These are phyloP conservation scores for Taphrina deformans DNA, from an alignment of 1,139 yeast species.

Conservation along the genomic window DNA sequence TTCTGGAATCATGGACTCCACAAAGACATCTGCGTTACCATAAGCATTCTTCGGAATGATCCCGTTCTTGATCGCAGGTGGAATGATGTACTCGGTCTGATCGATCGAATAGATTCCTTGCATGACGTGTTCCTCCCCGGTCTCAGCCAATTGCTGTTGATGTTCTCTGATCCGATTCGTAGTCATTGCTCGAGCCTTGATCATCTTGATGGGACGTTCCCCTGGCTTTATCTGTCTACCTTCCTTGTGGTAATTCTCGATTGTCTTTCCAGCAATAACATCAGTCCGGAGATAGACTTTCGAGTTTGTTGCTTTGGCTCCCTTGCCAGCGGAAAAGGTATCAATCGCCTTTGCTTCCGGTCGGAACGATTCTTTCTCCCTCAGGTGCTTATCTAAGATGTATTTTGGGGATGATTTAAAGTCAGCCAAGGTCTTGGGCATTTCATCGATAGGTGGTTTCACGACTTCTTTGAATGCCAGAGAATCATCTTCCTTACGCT, in stretches of 20 bases:
- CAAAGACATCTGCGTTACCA: conserved; percentile 81
- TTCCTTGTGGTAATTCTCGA: conserved; percentile 80
- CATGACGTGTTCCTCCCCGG: conserved; percentile 51
- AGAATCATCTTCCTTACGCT: conserved; percentile 68
- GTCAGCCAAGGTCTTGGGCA: conserved; percentile 80
- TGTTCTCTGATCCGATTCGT: conserved; percentile 43
- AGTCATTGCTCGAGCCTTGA: conserved; percentile 42
- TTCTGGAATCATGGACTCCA: conserved; percentile 74
- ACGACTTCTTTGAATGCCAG: conserved; percentile 60
- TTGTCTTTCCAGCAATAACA: conserved; percentile 64
- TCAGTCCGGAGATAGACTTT: conserved; percentile 65
- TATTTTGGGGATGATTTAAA: conserved; percentile 84
- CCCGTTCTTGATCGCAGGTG: conserved; percentile 68
- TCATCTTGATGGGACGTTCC: conserved; percentile 59
- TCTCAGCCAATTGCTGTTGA: conserved; percentile 52
- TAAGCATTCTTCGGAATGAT: conserved; percentile 69
- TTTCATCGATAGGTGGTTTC: conserved; percentile 60
- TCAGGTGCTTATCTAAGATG: conserved; percentile 65
- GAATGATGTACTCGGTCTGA: conserved; percentile 69
- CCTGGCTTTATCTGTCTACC: conserved; percentile 75
- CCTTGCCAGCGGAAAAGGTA: conserved; percentile 51
- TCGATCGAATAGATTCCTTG: conserved; percentile 66
- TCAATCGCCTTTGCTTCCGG: conserved; percentile 72
- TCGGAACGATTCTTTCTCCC: conserved; percentile 67
- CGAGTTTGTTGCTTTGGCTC: conserved; percentile 39